Evolutionary conservation across 805 yeast genomes (phyloP).

Genomic region (Kazachstania taianensis): DNA sequence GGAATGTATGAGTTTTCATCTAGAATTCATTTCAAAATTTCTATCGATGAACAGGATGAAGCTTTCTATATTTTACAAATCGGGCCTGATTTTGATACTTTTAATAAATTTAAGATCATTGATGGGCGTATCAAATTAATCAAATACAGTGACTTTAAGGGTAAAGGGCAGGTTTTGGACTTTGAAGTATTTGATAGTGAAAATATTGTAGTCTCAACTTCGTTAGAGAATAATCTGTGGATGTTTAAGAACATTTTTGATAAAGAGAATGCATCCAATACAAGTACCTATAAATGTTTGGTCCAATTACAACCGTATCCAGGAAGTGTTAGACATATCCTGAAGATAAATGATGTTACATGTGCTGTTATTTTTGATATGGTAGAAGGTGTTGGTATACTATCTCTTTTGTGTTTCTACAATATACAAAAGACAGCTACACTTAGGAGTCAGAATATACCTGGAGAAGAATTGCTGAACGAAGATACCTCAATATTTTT

Average conservation of each 20-base stretch:
- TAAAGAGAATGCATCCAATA: neutral
- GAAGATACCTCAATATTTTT: neutral
- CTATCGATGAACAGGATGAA: slow-evolving; percentile 5
- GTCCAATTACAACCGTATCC: neutral
- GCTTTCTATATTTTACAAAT: slow-evolving; percentile 6
- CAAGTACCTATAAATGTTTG: neutral
- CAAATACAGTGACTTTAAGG: slow-evolving; percentile 5
- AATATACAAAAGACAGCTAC: neutral
- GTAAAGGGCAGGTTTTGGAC: slow-evolving; percentile 8
- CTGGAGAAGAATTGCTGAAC: neutral
- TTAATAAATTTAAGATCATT: neutral
- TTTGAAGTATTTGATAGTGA: slow-evolving; percentile 11
- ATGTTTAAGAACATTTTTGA: neutral
- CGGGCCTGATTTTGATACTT: neutral
- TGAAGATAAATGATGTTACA: neutral
- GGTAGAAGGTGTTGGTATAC: neutral
- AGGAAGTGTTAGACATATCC: neutral
- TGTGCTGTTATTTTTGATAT: neutral
- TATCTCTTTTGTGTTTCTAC: neutral
- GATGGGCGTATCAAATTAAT: slow-evolving; percentile 3
- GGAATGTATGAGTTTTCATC: slow-evolving; percentile 4
- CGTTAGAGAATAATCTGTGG: neutral
- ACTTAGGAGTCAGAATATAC: neutral
- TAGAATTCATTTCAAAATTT: slow-evolving; percentile 3
- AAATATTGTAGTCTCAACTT: slow-evolving; percentile 7